phyloP scores from a whole-genome alignment of 495 filamentous ascomycete genomes.

The Penicillium mononematosum region DNA sequence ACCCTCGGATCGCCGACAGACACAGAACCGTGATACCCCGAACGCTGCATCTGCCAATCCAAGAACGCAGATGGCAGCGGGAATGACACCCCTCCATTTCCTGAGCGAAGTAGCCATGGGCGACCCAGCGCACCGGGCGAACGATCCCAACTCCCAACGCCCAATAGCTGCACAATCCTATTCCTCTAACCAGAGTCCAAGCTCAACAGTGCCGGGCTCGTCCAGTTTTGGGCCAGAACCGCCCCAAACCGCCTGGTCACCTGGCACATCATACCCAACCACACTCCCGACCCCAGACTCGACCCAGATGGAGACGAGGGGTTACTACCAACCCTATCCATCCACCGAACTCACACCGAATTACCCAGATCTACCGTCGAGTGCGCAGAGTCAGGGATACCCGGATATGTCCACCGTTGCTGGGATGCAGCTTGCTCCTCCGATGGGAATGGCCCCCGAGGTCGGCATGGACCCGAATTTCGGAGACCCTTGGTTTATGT shows the following conservation, averaged over 20 bases:
- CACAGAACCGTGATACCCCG: slow-evolving; percentile 2
- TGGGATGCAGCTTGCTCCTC: slow-evolving; percentile 14
- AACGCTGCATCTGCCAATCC: slow-evolving; percentile 8
- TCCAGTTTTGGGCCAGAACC: slow-evolving; percentile 2
- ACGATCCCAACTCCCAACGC: slow-evolving; percentile 1
- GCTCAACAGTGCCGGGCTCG: neutral
- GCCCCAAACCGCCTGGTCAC: slow-evolving; percentile 5
- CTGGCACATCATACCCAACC: neutral
- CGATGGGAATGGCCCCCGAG: slow-evolving; percentile 30
- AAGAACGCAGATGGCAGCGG: slow-evolving; percentile 23
- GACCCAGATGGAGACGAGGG: slow-evolving; percentile 3
- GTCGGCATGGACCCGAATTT: slow-evolving; percentile 30
- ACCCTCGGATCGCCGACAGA: slow-evolving; percentile 8
- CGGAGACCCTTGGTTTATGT: slow-evolving; percentile 31
- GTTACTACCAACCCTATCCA: slow-evolving; percentile 20
- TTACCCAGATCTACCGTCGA: slow-evolving; percentile 9
- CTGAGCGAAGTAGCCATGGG: slow-evolving; percentile 68
- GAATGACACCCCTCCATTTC: slow-evolving; percentile 59
- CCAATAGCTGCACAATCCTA: slow-evolving; percentile 15
- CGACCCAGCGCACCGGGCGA: slow-evolving; percentile 34
- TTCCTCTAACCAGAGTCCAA: slow-evolving; percentile 13
- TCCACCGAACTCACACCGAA: slow-evolving; percentile 8
- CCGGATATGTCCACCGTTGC: slow-evolving; percentile 18
- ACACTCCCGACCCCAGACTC: slow-evolving; percentile 8
- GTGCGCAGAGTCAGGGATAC: slow-evolving; percentile 8